Evolutionary conservation across 352 stramenopile genomes (phyloP), one percentile per base, ranked within the genome.

Genomic region (Phytophthora foliorum): DNA sequence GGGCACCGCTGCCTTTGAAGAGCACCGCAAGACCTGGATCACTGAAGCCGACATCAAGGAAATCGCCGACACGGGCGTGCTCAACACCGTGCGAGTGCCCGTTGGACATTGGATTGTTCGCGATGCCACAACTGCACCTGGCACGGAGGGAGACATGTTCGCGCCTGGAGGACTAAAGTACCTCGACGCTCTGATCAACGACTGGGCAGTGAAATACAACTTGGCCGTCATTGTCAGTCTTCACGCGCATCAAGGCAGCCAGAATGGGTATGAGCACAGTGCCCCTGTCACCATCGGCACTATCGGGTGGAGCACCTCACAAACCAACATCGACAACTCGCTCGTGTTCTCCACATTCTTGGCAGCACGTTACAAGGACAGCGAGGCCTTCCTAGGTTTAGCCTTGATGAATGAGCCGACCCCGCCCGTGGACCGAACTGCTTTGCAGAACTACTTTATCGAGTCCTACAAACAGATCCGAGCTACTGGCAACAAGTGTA

Each of bases 221-320:
- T 7, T 88, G 3, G 66, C 81, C 0, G 77, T 89, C n/a, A 72
- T 86, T 54, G 41, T 89, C 16, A 87, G 78, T 48, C 65, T 87
- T 10, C 81, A 87, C 57, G 63, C 76, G 1, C 77, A 86, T 44
- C 56, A 74, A 19, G 77, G 78, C 16, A 86, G 76, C 1, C 78
- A 89, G 65, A 89, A 89, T 42, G 76, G 78, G 19, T 69, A 74
- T 54, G 78, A 84, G 46, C 71, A 88, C 61, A 88, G 78, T 34
- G 63, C 70, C 4, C 74, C 75, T 54, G 17, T 54, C 6, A 50
- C 57, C 0, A 29, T 68, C 21, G 24, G 54, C 1, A 10, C 41
- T 3, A 31, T 51, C 0, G 13, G 48, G n/a, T 90, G 81, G 81
- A 68, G 57, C 41, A 29, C 68, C 2, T 62, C 21, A 1, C 17